A percentile compares a stretch with the other conserved stretches of the same genome.
Evolutionary conservation across 345 rosid species (phyloP).

Genomic region (Cardamine chenopodiifolia): DNA sequence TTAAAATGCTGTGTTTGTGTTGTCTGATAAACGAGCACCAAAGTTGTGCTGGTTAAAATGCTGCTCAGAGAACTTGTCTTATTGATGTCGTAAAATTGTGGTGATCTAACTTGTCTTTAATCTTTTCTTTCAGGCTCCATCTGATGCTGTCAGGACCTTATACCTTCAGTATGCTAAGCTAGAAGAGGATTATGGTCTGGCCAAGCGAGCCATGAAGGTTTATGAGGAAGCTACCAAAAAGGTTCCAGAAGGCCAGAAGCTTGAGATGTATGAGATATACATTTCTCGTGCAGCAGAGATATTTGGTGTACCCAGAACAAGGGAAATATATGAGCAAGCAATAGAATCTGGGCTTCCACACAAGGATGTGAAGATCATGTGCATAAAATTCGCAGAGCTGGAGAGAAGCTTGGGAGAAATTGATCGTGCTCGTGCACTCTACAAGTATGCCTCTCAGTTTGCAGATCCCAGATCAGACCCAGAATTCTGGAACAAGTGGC

Average conservation of each 20-base stretch:
- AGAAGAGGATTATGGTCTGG: constrained; percentile 93
- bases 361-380: constrained; percentile 93
- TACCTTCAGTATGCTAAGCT: constrained; percentile 96
- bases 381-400: constrained; percentile 83
- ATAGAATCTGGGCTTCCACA: constrained; percentile 95
- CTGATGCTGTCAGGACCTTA: constrained; percentile 82
- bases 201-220: constrained; percentile 96
- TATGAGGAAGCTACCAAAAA: constrained; percentile 92
- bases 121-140: constrained; percentile 66
- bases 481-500: constrained; percentile 94
- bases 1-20: background rate
- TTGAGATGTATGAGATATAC: constrained; percentile 91
- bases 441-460: constrained; percentile 84
- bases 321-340: constrained; percentile 95
- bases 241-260: constrained; percentile 79
- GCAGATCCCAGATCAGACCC: constrained; percentile 90
- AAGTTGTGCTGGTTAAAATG: background rate
- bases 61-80: constrained; percentile 4
- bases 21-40: background rate
- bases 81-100: background rate
- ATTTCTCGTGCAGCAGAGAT: constrained; percentile 93
- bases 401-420: constrained; percentile 96
- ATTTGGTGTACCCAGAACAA: constrained; percentile 91
- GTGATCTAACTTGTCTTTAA: constrained; percentile 14
- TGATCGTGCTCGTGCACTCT: constrained; percentile 79